phyloP scores from a whole-genome alignment of 192 early-diverging fungal species.

The Chytriomyces sp. region DNA sequence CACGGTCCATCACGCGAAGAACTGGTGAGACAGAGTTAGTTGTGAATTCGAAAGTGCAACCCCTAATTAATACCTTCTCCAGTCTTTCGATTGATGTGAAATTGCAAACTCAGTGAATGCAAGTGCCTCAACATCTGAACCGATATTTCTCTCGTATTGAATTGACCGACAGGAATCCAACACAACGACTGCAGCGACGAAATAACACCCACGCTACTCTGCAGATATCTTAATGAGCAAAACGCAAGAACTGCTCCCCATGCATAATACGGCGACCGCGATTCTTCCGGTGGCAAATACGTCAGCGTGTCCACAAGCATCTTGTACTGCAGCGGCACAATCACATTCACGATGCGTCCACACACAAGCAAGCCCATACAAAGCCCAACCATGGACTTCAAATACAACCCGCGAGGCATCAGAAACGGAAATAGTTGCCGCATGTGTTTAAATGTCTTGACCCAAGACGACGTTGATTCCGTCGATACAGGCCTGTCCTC shows the following conservation, averaged over 20 bases:
- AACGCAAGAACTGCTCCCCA: slow-evolving; percentile 67
- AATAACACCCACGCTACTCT: slow-evolving; percentile 74
- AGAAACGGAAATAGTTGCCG: slow-evolving; percentile 78
- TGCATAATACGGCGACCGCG: slow-evolving; percentile 47
- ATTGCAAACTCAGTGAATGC: slow-evolving; percentile 85
- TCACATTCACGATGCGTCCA: slow-evolving; percentile 74
- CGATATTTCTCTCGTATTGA: slow-evolving; percentile 89
- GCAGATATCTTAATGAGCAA: slow-evolving; percentile 70
- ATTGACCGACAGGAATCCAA: slow-evolving; percentile 95
- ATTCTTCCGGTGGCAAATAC: background rate
- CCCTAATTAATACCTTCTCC: slow-evolving; percentile 40
- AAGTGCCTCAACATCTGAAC: slow-evolving; percentile 89
- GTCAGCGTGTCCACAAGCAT: slow-evolving; percentile 73
- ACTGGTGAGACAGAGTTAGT: slow-evolving; percentile 60
- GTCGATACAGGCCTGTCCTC: background rate
- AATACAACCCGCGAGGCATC: slow-evolving; percentile 67
- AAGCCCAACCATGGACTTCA: slow-evolving; percentile 72
- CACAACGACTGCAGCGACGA: slow-evolving; percentile 80
- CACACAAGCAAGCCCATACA: slow-evolving; percentile 69
- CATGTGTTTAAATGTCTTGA: slow-evolving; percentile 43
- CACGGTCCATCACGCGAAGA: slow-evolving; percentile 87
- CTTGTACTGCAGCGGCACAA: slow-evolving; percentile 86
- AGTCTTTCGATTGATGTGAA: slow-evolving; percentile 93
- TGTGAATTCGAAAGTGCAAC: background rate
- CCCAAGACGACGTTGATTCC: slow-evolving; percentile 31